Evolutionary conservation across 768 basidiomycete species (phyloP).

Genomic region (Agaricus blazei): DNA sequence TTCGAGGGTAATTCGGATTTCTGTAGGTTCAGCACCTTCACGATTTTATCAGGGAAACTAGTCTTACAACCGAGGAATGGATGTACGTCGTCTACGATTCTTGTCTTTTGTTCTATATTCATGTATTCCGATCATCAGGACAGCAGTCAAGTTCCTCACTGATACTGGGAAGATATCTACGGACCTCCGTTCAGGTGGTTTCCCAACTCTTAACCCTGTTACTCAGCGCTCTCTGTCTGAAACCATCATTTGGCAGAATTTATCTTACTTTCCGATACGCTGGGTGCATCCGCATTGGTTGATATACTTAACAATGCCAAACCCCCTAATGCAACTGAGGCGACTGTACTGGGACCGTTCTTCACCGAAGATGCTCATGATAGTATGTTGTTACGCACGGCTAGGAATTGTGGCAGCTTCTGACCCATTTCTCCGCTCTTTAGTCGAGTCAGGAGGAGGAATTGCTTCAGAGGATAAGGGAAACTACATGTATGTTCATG

Average conservation of each 20-base stretch:
- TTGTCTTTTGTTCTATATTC: neutral
- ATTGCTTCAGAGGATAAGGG: slow-evolving; percentile 89
- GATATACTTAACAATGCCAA: slow-evolving; percentile 70
- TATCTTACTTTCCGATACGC: slow-evolving; percentile 78
- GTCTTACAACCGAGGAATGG: slow-evolving; percentile 84
- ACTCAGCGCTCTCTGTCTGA: neutral
- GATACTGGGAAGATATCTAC: slow-evolving; percentile 69
- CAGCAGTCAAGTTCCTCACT: slow-evolving; percentile 74
- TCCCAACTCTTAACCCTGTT: neutral
- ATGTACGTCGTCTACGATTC: slow-evolving; percentile 34
- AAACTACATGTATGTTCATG: slow-evolving; percentile 78
- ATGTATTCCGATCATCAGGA: slow-evolving; percentile 21
- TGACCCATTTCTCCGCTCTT: neutral
- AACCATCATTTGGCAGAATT: slow-evolving; percentile 44
- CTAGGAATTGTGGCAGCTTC: neutral
- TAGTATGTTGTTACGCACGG: slow-evolving; percentile 32
- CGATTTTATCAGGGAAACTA: slow-evolving; percentile 67
- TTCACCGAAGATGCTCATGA: slow-evolving; percentile 73
- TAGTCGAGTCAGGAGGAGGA: slow-evolving; percentile 64
- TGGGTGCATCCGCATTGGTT: slow-evolving; percentile 76
- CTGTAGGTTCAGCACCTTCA: slow-evolving; percentile 64
- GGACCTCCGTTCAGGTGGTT: slow-evolving; percentile 51
- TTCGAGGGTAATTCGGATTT: neutral
- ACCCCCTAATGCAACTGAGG: slow-evolving; percentile 59
- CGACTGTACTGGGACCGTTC: slow-evolving; percentile 80